Conservation (phyloP, 164 flowering plant species). For the Paratinospora sagittata region DNA sequence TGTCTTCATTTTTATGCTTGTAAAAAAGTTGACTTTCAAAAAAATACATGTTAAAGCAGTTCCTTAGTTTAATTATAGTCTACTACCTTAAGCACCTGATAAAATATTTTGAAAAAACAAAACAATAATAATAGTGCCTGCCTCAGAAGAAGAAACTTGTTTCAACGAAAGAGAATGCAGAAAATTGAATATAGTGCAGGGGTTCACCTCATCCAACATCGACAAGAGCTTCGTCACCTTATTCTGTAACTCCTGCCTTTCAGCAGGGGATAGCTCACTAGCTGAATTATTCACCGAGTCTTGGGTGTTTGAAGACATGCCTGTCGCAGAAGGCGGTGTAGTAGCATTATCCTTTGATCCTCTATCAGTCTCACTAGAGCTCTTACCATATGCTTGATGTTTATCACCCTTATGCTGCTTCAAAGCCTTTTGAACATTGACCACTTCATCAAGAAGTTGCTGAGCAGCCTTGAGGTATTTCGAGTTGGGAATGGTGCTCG, state of each 20-base stretch:
- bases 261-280: constrained; percentile 51
- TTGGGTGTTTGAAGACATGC: constrained; percentile 28
- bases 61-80: neutral
- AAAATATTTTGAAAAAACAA: neutral
- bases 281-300: constrained; percentile 32
- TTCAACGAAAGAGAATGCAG: neutral
- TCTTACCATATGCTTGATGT: constrained; percentile 24
- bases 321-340: constrained; percentile 19
- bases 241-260: constrained; percentile 61
- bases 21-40: no score
- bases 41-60: neutral
- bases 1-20: neutral
- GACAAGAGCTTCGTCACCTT: constrained; percentile 66
- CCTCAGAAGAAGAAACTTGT: neutral
- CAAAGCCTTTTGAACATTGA: constrained; percentile 55
- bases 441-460: constrained; percentile 79
- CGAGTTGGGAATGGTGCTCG: constrained; percentile 40
- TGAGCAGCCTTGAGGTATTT: constrained; percentile 70
- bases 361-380: constrained; percentile 34
- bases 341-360: constrained; percentile 17
- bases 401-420: constrained; percentile 37
- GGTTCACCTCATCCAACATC: constrained; percentile 78
- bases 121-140: neutral
- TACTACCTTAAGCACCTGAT: neutral
- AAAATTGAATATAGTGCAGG: neutral